Evolutionary conservation across 2,329 filamentous ascomycete species (phyloP), one percentile per base, ranked within the genome.

Genomic region (Penicillium sp.): DNA sequence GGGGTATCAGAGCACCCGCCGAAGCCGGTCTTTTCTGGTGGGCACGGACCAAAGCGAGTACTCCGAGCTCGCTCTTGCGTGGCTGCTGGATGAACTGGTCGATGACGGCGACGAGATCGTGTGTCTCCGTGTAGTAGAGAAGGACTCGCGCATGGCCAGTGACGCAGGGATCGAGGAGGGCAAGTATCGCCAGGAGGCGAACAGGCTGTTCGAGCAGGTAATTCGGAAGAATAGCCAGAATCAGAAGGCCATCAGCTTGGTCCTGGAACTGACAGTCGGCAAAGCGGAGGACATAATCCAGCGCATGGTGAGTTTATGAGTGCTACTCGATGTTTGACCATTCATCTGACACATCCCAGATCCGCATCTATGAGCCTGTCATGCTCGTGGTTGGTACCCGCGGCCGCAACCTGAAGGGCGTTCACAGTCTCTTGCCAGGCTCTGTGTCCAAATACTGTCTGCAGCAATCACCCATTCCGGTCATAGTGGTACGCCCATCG

Each of bases 381-480:
- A 91, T 95, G 74, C 80, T 96, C 20, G 86, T 96, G 25, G 91
- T 96, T 13, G 91, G 91, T 38, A 95, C 91, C 1, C 82, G 87
- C 60, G 91, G 91, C 40, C 82, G 89, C 47, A 92, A 87, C 32
- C 78, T 95, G 1, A 89, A 89, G 29, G 89, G 90, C 24, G 84
- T 95, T 49, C 90, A 95, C 66, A 88, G 89, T 42, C 76, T 95
- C 27, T 81, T 95, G 37, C 89, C 88, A 42, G 93, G 89, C 56
- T 93, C 88, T 0, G 91, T 95, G 39, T 95, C 89, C 24, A 95
- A 95, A 66, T 96, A 95, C 72, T 95, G 91, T 63, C 78, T 95
- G 10, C 91, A 96, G 66, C 91, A 95, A 67, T 95, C 88, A 1
- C 90, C 91, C 0, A 88, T 96, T 1, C 91, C 91, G 1, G 91